Evolutionary conservation across 805 yeast species (phyloP), one percentile per base, ranked within the genome.

Genomic region (Starmerella potacharoeniae): DNA sequence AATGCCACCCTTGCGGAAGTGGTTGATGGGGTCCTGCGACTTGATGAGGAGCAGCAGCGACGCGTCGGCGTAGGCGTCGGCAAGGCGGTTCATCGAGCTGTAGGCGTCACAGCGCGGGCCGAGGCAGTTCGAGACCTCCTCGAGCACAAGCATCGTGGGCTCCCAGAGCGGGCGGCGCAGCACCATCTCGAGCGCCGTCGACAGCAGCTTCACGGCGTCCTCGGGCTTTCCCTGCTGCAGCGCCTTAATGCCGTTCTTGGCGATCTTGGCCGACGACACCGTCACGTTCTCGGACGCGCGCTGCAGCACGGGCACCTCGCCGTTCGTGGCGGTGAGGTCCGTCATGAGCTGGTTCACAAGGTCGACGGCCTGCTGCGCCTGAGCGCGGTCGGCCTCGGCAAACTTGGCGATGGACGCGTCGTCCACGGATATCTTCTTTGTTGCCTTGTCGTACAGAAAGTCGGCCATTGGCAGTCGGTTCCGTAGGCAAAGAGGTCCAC

Each of bases 161-260:
- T 73, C 77, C 72, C 74, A 73, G 17, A 66, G 62, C 9, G 74
- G 69, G 45, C 76, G 67, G 41, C 68, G 64, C 41, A 67, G 60
- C 16, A 72, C 74, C 66, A 70, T 65, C 35, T 69, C 73, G 28
- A 73, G 60, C 6, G 77, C 75, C 41, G 71, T 61, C 16, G 66
- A 56, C 52, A 69, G 65, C 54, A 65, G 55, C 56, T 65, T 64
- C 30, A 68, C 61, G 8, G 75, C 76, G 34, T 73, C 76, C 14
- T 55, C 58, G 28, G 57, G 55, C 52, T 65, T 63, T 6, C 61
- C 60, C 30, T 57, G 44, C 55, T 64, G 61, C 45, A 69, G 57
- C 17, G 65, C 62, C 44, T 57, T 59, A 17, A 63, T 57, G 11
- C 70, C 77, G 22, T 65, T 55, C 11, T 66, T 68, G n/a, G 63